A percentile compares a stretch with the other conserved stretches of the same genome.
phyloP scores from a whole-genome alignment of 2,329 filamentous ascomycete species.

The Daldinia sp. region DNA sequence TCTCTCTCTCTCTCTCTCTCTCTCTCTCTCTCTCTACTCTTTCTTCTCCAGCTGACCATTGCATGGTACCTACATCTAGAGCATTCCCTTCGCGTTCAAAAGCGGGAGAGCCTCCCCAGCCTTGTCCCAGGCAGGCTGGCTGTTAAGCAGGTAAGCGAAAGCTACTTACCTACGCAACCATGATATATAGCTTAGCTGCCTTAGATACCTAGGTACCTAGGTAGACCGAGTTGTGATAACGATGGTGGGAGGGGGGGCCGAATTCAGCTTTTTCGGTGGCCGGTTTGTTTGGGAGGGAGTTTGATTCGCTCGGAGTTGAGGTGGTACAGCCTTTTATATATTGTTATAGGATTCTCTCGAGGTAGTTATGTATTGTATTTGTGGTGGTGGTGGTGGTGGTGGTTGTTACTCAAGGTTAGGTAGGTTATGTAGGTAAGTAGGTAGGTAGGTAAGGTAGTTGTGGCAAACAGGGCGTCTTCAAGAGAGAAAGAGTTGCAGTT shows the following conservation, averaged over 20 bases:
- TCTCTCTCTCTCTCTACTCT: neutral
- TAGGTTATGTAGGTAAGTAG: too few species aligned
- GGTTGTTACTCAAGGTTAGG: too few species aligned
- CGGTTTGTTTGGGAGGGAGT: neutral
- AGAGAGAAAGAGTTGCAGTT: neutral
- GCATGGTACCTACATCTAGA: neutral
- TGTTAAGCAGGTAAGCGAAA: conserved; percentile 7
- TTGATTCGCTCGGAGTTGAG: conserved; percentile 4
- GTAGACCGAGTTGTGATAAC: neutral
- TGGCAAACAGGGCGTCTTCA: neutral
- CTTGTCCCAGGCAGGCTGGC: conserved; percentile 4
- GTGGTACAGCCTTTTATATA: neutral
- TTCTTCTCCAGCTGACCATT: neutral
- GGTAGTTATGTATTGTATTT: neutral
- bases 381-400: too few species aligned
- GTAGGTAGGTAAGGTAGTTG: too few species aligned
- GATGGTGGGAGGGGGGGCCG: neutral
- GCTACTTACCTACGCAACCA: neutral
- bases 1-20: too few species aligned
- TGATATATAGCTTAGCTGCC: neutral
- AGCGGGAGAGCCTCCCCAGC: neutral
- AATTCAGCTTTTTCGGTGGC: neutral
- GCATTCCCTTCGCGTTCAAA: neutral
- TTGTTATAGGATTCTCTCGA: neutral
- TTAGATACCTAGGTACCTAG: neutral